Evolutionary conservation across 495 filamentous ascomycete species (phyloP), one percentile per base, ranked within the genome.

Genomic region (Aspergillus hancockii): DNA sequence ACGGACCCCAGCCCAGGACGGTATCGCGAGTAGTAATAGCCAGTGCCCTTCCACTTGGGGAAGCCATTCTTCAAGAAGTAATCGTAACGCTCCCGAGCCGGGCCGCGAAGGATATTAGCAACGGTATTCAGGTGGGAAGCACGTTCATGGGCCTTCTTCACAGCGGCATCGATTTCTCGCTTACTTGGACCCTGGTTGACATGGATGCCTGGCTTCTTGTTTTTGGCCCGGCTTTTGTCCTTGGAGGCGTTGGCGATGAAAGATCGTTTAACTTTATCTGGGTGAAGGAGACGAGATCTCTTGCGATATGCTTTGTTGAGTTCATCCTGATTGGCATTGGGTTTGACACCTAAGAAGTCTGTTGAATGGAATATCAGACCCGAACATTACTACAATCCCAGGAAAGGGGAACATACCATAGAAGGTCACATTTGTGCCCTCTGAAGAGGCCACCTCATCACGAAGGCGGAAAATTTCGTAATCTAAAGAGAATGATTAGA

Each of bases 11-110:
- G 77, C 12, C 94, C 94, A 0, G 94, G 94, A 28, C 94, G 84
- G 81, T 91, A 97, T 8, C 94, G 88, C 55, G 81, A 87, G 76
- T 98, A 99, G 81, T 97, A 98, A 80, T 98, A 99, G 54, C 93
- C 95, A 18, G 94, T 97, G 34, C 95, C 94, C 71, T 90, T 90
- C 94, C 95, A 98, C 50, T 83, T 86, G 12, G 94, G 94, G 75
- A 99, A 99, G 21, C 94, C 94, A 75, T 97, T 91, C 66, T 79
- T 81, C 54, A 99, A 78, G 78, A 99, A 99, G 72, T 97, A 86
- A 72, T 99, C 93, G 71, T 99, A 99, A 53, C 95, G 89, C 65
- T 90, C 91, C 43, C 95, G 84, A 21, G 77, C 77, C 2, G 85
- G 77, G 1, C 93, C 92, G 54, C 89, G 87, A 21, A 99, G 85